These are phyloP conservation scores for Candida labiduridarum DNA, from an alignment of 1,139 yeast species.

Conservation along the genomic window DNA sequence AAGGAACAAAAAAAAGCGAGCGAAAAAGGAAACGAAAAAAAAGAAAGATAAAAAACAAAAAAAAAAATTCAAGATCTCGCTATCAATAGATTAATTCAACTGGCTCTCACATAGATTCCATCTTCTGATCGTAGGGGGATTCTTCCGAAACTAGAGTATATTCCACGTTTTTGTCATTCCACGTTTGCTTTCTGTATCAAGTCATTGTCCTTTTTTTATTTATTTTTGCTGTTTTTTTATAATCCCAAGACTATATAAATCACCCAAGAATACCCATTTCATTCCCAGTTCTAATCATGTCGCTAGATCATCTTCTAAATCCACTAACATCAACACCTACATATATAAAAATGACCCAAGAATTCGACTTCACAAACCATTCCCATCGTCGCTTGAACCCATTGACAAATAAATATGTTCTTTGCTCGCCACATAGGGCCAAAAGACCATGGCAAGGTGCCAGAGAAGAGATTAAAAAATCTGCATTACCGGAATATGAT, in stretches of 20 bases:
- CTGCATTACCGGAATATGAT: constrained; percentile 57
- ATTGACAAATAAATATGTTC: constrained; percentile 60
- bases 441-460: constrained; percentile 86
- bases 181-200: neutral
- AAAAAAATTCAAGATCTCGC: neutral
- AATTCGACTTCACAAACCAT: constrained; percentile 54
- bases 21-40: neutral
- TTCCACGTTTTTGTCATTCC: neutral
- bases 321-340: constrained; percentile 25
- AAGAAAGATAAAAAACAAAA: neutral
- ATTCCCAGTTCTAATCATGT: constrained; percentile 7
- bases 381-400: constrained; percentile 75
- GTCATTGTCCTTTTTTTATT: neutral
- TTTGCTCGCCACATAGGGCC: constrained; percentile 78
- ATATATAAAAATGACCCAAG: constrained; percentile 25
- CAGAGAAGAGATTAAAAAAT: constrained; percentile 52
- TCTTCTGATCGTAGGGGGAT: neutral
- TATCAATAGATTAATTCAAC: neutral
- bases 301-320: constrained; percentile 26
- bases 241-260: neutral
- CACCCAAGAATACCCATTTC: neutral
- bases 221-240: neutral
- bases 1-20: neutral
- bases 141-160: neutral
- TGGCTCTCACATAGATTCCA: neutral